Conservation (phyloP, 1,284 basidiomycete genomes). For the Sphaerobolus stellatus region DNA sequence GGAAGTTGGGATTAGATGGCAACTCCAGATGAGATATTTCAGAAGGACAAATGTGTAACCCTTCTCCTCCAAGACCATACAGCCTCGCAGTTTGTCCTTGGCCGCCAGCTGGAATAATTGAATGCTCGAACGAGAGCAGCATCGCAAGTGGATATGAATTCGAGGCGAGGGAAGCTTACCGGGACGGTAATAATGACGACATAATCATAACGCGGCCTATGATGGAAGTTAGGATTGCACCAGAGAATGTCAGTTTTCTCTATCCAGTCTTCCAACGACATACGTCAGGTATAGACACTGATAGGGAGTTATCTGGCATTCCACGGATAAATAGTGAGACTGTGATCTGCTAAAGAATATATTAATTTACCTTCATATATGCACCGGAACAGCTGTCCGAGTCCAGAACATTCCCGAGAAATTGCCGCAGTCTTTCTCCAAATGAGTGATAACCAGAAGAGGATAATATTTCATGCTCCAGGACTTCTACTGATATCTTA, state of each 20-base stretch:
- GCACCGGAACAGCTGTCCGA: too few species aligned
- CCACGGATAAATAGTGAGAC: too few species aligned
- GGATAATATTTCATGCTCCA: not conserved
- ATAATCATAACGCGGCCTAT: not conserved
- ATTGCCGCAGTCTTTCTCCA: not conserved
- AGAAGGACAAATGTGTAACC: not conserved
- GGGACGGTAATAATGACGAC: not conserved
- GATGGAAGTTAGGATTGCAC: not conserved
- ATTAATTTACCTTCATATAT: too few species aligned
- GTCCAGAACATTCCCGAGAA: not conserved
- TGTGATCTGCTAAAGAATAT: too few species aligned
- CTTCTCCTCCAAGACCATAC: not conserved
- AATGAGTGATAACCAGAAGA: not conserved
- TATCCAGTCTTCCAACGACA: not conserved
- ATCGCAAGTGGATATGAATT: not conserved
- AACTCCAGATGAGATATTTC: not conserved
- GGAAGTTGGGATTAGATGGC: not conserved
- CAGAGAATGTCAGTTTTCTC: not conserved
- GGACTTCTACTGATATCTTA: not conserved
- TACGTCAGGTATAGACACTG: not conserved
- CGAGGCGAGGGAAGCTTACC: not conserved
- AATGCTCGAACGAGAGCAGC: not conserved
- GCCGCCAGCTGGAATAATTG: too few species aligned
- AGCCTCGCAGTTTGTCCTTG: not conserved
- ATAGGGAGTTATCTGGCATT: too few species aligned